Evolutionary conservation across 2,329 filamentous ascomycete species (phyloP), one percentile per base, ranked within the genome.

Genomic region (Colletotrichum sojae): DNA sequence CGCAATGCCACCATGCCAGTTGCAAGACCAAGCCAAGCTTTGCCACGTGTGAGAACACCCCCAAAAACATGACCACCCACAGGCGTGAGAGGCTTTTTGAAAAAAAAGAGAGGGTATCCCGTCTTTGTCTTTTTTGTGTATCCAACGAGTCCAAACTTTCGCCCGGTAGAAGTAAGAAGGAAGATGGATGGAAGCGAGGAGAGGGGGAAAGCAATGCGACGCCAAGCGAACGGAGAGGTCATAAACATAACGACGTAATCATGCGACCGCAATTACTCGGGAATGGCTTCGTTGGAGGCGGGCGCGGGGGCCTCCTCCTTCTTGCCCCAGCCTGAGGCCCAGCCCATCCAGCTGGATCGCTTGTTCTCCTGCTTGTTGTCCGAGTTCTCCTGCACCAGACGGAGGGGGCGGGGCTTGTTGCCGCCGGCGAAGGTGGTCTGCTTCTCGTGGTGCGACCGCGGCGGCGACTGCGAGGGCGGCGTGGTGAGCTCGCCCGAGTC

Each of bases 321-420:
- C 80, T 85, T 86, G 77, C 83, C 84, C 76, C 78, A 80, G 31
- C 76, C 78, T 12, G 73, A 72, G 27, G 84, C 83, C 88, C 89
- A 91, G 13, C 88, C 88, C 67, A 91, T 86, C 90, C 90, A 92
- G 78, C 89, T 91, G 20, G 84, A 83, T 55, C 90, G 83, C 82
- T 91, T 91, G 75, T 86, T 87, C 60, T 83, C 79, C 20, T 78
- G 78, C 74, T 85, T 84, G 2, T 77, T 77, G 58, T 88, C 87
- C 22, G 81, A 79, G 73, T 91, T 91, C 82, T 97, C 94, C 80
- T 96, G 93, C 54, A 98, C 94, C 36, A 99, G 86, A 16, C 95
- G 88, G 72, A 99, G 83, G 6, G 95, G 95, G 43, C 95, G 88
- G 67, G 97, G 90, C 80, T 96, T 96, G 76, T 91, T 91, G 52